Base-by-base conservation (phyloP, 495 filamentous ascomycete species). In the Xylaria scruposa region DNA sequence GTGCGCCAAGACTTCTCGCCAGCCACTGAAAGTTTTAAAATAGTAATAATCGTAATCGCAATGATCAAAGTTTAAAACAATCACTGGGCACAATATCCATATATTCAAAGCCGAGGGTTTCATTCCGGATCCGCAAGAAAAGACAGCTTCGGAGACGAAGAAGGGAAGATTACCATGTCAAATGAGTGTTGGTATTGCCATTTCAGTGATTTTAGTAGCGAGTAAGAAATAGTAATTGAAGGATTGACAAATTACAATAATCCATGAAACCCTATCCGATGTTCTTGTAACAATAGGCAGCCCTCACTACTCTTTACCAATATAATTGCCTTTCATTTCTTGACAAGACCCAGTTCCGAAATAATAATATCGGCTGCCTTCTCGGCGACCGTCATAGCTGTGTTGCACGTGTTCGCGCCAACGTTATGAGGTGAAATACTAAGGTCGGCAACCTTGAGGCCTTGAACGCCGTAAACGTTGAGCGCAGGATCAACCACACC, bases 371-470 rank as follows among this genome's bases (percentile, higher is more conserved):
- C 77, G 8, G 86, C 86, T 24, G 83, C 85, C 79, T 85, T 88
- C 77, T 89, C 87, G 19, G 83, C 86, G 58, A 88, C 76, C 33
- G 79, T 75, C 71, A 89, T 75, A 10, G 70, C 72, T 2, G 84
- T 86, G 70, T 86, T 87, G 68, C 83, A 81, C 5, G 85, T 85
- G 73, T 89, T 88, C 15, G 85, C 84, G 36, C 79, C 86, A 12
- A 88, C 84, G 76, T 88, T 88, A 65, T 80, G 77, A 24, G 86
- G 85, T n/a, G 79, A 77, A 63, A 89, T 83, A 64, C 80, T 79
- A 61, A 83, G 69, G 71, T 86, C 84, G 33, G 78, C 81, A 54
- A 87, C 71, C 73, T 86, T 87, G 60, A 88, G 78, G 29, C 80
- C 77, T 72, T 81, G 65, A 19, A 85, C 78, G 0, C 86, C 85